phyloP scores from a whole-genome alignment of 2,329 filamentous ascomycete genomes.

The Setomelanomma holmii region DNA sequence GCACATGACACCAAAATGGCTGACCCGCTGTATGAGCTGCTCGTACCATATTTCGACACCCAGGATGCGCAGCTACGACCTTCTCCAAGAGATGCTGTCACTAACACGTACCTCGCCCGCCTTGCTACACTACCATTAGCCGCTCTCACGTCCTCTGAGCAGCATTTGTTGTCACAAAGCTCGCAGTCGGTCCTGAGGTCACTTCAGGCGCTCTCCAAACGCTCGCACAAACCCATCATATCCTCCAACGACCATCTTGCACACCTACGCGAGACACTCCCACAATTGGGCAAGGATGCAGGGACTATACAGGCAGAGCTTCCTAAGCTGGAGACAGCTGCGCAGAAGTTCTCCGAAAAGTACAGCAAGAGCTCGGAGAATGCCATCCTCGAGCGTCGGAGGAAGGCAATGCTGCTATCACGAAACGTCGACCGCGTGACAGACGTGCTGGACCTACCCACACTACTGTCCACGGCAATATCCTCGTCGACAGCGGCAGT shows the following conservation, averaged over 20 bases:
- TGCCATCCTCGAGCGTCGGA: constrained; percentile 72
- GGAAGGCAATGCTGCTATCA: constrained; percentile 79
- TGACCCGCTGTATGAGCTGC: constrained; percentile 77
- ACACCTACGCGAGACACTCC: constrained; percentile 75
- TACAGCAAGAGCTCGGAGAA: constrained; percentile 77
- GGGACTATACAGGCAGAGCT: constrained; percentile 73
- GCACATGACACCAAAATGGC: constrained; percentile 16
- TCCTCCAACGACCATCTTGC: constrained; percentile 78
- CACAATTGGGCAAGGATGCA: constrained; percentile 70
- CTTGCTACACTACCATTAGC: constrained; percentile 79
- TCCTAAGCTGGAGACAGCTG: constrained; percentile 78
- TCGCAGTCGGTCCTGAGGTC: constrained; percentile 82
- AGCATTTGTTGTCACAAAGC: constrained; percentile 78
- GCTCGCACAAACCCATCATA: constrained; percentile 85
- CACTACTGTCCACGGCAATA: constrained; percentile 81
- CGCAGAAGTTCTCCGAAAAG: constrained; percentile 79
- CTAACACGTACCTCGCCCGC: constrained; percentile 75
- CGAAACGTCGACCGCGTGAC: constrained; percentile 88
- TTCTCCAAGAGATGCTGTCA: constrained; percentile 58
- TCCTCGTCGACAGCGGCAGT: constrained; percentile 61
- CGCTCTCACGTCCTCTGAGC: constrained; percentile 76
- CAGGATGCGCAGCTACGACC: constrained; percentile 48
- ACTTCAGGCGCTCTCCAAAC: constrained; percentile 86
- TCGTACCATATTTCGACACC: constrained; percentile 66
- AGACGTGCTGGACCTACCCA: constrained; percentile 89